A percentile compares a stretch with the other conserved stretches of the same genome.
These are phyloP conservation scores for Aspergillus baeticus DNA, from an alignment of 495 filamentous ascomycete species.

Conservation along the genomic window DNA sequence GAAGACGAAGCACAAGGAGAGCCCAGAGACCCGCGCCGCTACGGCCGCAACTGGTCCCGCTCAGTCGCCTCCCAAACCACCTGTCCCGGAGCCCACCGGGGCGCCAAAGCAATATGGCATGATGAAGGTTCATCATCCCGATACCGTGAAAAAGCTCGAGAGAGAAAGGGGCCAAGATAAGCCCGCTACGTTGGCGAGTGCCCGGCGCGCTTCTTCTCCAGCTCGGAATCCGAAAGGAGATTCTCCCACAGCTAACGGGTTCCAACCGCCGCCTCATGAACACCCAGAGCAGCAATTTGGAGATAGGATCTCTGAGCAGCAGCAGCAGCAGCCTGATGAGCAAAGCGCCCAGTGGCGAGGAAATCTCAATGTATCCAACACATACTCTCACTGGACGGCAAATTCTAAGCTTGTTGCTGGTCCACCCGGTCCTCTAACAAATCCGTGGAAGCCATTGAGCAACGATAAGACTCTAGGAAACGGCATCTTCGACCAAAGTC, in stretches of 20 bases:
- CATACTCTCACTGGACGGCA: slow-evolving; percentile 41
- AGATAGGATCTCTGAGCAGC: slow-evolving; percentile 23
- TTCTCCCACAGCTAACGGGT: slow-evolving; percentile 26
- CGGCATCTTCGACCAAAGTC: slow-evolving; percentile 69
- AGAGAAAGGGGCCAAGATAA: slow-evolving; percentile 40
- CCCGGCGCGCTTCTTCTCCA: slow-evolving; percentile 33
- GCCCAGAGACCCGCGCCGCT: slow-evolving; percentile 31
- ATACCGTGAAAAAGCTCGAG: slow-evolving; percentile 44
- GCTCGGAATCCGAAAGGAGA: slow-evolving; percentile 37
- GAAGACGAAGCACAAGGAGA: slow-evolving; percentile 42
- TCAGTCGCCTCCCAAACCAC: slow-evolving; percentile 52
- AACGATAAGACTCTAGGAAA: slow-evolving; percentile 72
- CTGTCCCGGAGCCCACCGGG: slow-evolving; percentile 50
- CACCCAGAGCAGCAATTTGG: slow-evolving; percentile 14
- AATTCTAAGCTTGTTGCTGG: slow-evolving; percentile 32
- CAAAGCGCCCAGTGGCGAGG: slow-evolving; percentile 38
- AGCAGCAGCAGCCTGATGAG: slow-evolving; percentile 32
- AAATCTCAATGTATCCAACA: slow-evolving; percentile 33
- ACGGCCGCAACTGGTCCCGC: slow-evolving; percentile 21
- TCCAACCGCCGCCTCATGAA: slow-evolving; percentile 18
- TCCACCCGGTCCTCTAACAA: slow-evolving; percentile 46
- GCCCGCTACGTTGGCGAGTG: slow-evolving; percentile 19
- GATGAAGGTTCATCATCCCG: slow-evolving; percentile 58
- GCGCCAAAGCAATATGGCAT: slow-evolving; percentile 57
- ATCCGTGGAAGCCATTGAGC: slow-evolving; percentile 73